These are phyloP conservation scores for Physcia stellaris DNA, from an alignment of 495 filamentous ascomycete species.

Conservation along the genomic window DNA sequence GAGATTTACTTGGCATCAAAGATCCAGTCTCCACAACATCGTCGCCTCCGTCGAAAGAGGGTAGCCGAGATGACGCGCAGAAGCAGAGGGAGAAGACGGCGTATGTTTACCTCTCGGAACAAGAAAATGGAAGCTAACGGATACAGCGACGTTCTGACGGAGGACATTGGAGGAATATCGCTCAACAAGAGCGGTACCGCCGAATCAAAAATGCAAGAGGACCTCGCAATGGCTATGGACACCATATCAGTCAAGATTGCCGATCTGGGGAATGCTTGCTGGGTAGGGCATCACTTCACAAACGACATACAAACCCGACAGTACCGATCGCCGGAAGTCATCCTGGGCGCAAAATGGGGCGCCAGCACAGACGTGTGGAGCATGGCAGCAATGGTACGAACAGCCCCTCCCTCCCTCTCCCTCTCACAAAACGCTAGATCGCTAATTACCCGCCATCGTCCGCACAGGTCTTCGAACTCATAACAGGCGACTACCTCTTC, in stretches of 20 bases:
- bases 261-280: slow-evolving; percentile 95
- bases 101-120: slow-evolving; percentile 37
- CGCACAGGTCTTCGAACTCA: slow-evolving; percentile 81
- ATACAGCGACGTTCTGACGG: slow-evolving; percentile 69
- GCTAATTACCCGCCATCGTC: slow-evolving; percentile 1
- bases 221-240: slow-evolving; percentile 37
- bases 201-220: slow-evolving; percentile 31
- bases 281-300: slow-evolving; percentile 97
- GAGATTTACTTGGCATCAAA: slow-evolving; percentile 46
- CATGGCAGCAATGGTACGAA: slow-evolving; percentile 92
- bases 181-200: slow-evolving; percentile 57
- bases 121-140: slow-evolving; percentile 2
- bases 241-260: slow-evolving; percentile 98
- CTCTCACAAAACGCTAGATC: background rate
- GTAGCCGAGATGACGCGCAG: slow-evolving; percentile 48
- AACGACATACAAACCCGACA: slow-evolving; percentile 98
- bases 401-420: background rate
- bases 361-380: slow-evolving; percentile 99
- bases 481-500: slow-evolving; percentile 97
- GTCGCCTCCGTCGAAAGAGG: slow-evolving; percentile 12
- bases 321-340: slow-evolving; percentile 95
- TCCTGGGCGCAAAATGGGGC: slow-evolving; percentile 93
- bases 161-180: slow-evolving; percentile 89
- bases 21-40: slow-evolving; percentile 21
- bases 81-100: slow-evolving; percentile 87